A percentile compares a stretch with the other conserved stretches of the same genome.
phyloP scores from a whole-genome alignment of 2,329 filamentous ascomycete species.

The Lachnellula arida region DNA sequence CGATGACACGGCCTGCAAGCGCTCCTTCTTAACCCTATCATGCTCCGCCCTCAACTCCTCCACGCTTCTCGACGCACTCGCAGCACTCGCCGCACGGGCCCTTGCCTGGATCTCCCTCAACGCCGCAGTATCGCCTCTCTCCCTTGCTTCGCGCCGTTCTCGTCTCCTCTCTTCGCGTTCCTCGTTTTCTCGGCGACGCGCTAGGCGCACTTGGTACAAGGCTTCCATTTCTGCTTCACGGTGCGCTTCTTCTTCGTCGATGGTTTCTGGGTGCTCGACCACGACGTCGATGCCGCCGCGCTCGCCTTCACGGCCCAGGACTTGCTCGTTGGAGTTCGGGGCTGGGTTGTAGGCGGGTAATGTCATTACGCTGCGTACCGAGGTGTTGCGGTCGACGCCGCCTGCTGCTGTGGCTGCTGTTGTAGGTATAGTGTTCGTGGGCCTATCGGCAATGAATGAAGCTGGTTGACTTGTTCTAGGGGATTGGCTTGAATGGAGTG shows the following conservation, averaged over 20 bases:
- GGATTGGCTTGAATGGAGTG: slow-evolving; percentile 1
- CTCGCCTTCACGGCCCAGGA: slow-evolving; percentile 86
- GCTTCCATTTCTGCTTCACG: slow-evolving; percentile 91
- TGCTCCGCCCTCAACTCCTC: slow-evolving; percentile 55
- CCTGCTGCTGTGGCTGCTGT: slow-evolving; percentile 12
- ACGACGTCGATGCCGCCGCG: slow-evolving; percentile 88
- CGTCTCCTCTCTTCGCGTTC: slow-evolving; percentile 74
- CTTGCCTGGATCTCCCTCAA: slow-evolving; percentile 59
- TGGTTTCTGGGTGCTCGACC: slow-evolving; percentile 75
- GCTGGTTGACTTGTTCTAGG: no score
- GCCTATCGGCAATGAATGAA: slow-evolving; percentile 3
- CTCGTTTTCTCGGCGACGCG: slow-evolving; percentile 67
- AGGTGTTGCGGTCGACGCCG: slow-evolving; percentile 74
- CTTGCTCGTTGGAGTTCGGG: slow-evolving; percentile 70
- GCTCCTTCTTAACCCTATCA: slow-evolving; percentile 51
- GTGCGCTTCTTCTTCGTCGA: slow-evolving; percentile 69
- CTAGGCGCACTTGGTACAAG: slow-evolving; percentile 80
- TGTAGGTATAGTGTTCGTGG: background rate
- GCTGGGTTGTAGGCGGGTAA: slow-evolving; percentile 77
- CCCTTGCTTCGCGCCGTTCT: slow-evolving; percentile 66
- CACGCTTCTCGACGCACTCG: slow-evolving; percentile 42
- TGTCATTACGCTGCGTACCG: slow-evolving; percentile 89
- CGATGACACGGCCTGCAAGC: slow-evolving; percentile 65
- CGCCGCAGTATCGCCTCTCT: slow-evolving; percentile 62
- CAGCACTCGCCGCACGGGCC: slow-evolving; percentile 40